A percentile compares a stretch with the other conserved stretches of the same genome.
These are phyloP conservation scores for Fusarium vanettenii DNA, from an alignment of 2,329 filamentous ascomycete genomes.

Conservation along the genomic window DNA sequence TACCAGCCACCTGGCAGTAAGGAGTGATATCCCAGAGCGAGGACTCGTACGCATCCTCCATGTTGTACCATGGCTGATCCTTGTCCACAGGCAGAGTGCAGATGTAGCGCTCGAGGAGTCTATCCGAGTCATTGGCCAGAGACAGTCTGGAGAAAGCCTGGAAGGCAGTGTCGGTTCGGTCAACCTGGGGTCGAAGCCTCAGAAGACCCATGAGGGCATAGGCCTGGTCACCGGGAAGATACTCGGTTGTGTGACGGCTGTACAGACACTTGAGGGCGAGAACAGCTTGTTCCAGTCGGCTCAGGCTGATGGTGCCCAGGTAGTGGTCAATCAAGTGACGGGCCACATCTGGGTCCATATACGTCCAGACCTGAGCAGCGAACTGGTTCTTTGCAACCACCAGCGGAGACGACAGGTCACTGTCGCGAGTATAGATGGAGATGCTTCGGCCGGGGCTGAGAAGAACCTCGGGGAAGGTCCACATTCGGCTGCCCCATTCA, in stretches of 20 bases:
- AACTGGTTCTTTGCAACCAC: slow-evolving; percentile 49
- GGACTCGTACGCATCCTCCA: slow-evolving; percentile 47
- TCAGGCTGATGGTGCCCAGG: slow-evolving; percentile 46
- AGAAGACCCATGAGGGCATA: slow-evolving; percentile 54
- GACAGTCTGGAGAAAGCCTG: slow-evolving; percentile 52
- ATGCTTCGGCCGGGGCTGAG: slow-evolving; percentile 40
- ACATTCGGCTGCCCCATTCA: slow-evolving; percentile 45
- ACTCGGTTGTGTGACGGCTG: slow-evolving; percentile 37
- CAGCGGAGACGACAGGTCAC: slow-evolving; percentile 27
- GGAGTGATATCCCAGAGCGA: slow-evolving; percentile 50
- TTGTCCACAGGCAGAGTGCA: slow-evolving; percentile 42
- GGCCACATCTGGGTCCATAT: slow-evolving; percentile 41
- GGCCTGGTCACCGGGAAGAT: slow-evolving; percentile 46
- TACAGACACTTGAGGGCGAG: slow-evolving; percentile 47
- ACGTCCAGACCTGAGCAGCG: slow-evolving; percentile 45
- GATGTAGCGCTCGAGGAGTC: slow-evolving; percentile 49
- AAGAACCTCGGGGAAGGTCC: slow-evolving; percentile 44
- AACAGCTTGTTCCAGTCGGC: slow-evolving; percentile 48
- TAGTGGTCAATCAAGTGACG: slow-evolving; percentile 52
- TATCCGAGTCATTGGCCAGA: slow-evolving; percentile 50
- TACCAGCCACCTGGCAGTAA: slow-evolving; percentile 47
- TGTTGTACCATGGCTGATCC: slow-evolving; percentile 46
- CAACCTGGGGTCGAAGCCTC: slow-evolving; percentile 46
- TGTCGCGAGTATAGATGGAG: slow-evolving; percentile 41
- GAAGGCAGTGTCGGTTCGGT: slow-evolving; percentile 48